These are phyloP conservation scores for Sextonia rubra DNA, from an alignment of 164 flowering plant genomes.

Conservation along the genomic window DNA sequence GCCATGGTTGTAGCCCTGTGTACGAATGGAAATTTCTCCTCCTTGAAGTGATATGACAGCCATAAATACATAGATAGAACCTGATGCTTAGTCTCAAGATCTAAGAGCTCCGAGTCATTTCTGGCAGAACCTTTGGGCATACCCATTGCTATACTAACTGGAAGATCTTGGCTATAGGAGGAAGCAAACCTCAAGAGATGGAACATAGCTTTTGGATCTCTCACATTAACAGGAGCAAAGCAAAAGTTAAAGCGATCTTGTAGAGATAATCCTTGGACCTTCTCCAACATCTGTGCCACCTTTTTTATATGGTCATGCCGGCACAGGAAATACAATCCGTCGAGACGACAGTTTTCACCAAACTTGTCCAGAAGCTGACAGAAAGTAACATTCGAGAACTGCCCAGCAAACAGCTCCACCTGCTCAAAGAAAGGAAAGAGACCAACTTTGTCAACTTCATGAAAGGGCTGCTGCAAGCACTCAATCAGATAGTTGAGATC, in stretches of 20 bases:
- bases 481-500: constrained; percentile 79
- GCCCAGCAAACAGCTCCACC: constrained; percentile 81
- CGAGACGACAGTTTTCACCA: constrained; percentile 53
- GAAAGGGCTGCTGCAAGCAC: constrained; percentile 85
- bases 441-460: constrained; percentile 66
- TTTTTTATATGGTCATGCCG: constrained; percentile 69
- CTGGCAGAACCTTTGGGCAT: constrained; percentile 78
- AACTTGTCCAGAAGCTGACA: constrained; percentile 77
- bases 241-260: constrained; percentile 93
- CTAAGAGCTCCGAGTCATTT: constrained; percentile 78
- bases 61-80: constrained; percentile 88
- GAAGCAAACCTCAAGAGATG: constrained; percentile 81
- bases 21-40: constrained; percentile 63
- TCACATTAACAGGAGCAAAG: constrained; percentile 88
- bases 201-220: constrained; percentile 93
- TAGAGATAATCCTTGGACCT: constrained; percentile 65
- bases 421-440: constrained; percentile 95
- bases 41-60: constrained; percentile 74
- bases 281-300: constrained; percentile 87
- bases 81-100: constrained; percentile 90
- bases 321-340: constrained; percentile 82
- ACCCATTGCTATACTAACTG: constrained; percentile 88
- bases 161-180: constrained; percentile 58
- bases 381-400: constrained; percentile 50
- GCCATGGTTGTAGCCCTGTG: constrained; percentile 82